Evolutionary conservation across 2,329 filamentous ascomycete species (phyloP), one percentile per base, ranked within the genome.

Genomic region (Xylaria arbuscula): DNA sequence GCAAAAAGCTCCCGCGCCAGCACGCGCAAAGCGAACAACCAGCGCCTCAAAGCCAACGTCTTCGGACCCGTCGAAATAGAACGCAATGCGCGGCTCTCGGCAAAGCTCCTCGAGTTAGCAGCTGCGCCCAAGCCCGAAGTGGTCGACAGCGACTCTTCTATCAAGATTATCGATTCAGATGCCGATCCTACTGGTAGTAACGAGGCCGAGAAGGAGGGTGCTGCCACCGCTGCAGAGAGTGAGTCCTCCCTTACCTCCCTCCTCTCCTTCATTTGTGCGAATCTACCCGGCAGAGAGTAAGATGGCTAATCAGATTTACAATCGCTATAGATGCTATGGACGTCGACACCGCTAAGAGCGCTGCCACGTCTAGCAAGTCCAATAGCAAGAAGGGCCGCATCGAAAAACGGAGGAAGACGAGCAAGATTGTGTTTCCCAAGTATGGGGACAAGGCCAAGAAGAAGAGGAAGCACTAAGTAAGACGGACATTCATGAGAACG

Each of bases 1-100:
- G 95, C 94, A 28, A 98, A 97, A 80, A 92, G 93, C 78, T 85
- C 92, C 69, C 88, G 95, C 79, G 88, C 94, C 72, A 97, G 91
- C 79, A 85, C 88, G 73, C 89, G 86, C 76, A 98, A 98, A 84
- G 86, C 87, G 76, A 98, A 98, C 84, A 93, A 94, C 83, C 86
- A 88, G 74, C 90, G 88, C 75, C 87, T 97, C 72, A 94, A 94
- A 80, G 85, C 88, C 72, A 89, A 89, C 72, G 91, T 98, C 72
- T 98, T 97, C 81, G 93, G 91, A 1, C 95, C 95, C 17, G 89
- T 90, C 64, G 93, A 95, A 80, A 84, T 87, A 75, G 94, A 92
- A 54, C 89, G 95, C 74, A 91, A 90, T 62, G 91, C 94, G 81
- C 90, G 95, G 73, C 88, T 98, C 42, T 93, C 93, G 47, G 92